Evolutionary conservation across 1,284 basidiomycete species (phyloP).

Genomic region (Ceratobasidium theobromae): DNA sequence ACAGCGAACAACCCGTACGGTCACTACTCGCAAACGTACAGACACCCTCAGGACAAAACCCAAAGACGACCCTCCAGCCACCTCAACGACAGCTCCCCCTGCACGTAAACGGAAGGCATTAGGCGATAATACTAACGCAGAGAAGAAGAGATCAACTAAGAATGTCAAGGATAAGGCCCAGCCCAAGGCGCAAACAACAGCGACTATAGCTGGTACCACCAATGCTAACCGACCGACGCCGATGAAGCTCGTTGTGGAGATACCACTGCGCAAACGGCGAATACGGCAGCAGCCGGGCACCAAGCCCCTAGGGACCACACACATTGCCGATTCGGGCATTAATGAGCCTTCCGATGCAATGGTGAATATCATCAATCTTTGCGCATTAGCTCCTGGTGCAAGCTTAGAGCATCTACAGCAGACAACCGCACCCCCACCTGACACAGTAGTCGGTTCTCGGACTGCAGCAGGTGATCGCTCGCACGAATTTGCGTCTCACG

Average conservation of each 20-base stretch:
- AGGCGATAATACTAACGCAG: constrained; percentile 16
- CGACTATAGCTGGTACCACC: neutral
- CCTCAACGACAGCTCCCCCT: neutral
- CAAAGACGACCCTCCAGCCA: neutral
- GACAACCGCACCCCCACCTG: neutral
- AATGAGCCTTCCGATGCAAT: neutral
- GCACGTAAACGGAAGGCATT: constrained; percentile 13
- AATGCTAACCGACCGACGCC: neutral
- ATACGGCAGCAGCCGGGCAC: neutral
- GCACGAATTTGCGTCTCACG: neutral
- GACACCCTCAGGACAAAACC: neutral
- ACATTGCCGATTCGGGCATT: neutral
- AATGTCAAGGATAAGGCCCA: constrained; percentile 12
- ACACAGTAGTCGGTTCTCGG: too few relatives aligned
- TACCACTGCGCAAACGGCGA: constrained; percentile 18
- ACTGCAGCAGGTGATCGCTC: too few relatives aligned
- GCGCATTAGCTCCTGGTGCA: neutral
- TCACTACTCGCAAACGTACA: neutral
- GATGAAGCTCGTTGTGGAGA: constrained; percentile 14
- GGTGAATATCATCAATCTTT: neutral
- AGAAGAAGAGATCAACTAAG: constrained; percentile 9
- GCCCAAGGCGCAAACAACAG: constrained; percentile 1
- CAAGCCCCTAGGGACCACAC: neutral
- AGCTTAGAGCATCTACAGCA: neutral
- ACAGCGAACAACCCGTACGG: neutral